A percentile compares a stretch with the other conserved stretches of the same genome.
These are phyloP conservation scores for Clonostachys rosea DNA, from an alignment of 2,329 filamentous ascomycete genomes.

Conservation along the genomic window DNA sequence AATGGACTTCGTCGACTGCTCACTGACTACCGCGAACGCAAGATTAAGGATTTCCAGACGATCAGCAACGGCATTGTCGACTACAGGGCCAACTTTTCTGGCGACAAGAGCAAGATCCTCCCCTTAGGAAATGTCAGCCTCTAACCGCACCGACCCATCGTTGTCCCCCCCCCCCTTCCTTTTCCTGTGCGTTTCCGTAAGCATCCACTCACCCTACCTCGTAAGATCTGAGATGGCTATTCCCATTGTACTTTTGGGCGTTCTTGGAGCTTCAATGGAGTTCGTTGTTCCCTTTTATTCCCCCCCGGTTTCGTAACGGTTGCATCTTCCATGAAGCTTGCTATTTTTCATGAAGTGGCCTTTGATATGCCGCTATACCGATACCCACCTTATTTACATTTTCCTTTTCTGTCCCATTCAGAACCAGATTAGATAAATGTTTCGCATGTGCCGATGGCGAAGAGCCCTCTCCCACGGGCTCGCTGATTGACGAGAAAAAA, in stretches of 20 bases:
- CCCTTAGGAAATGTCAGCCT: constrained; percentile 43
- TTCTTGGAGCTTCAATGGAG: background rate
- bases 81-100: constrained; percentile 60
- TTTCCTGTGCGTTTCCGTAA: background rate
- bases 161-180: background rate
- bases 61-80: constrained; percentile 65
- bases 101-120: constrained; percentile 60
- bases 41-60: constrained; percentile 60
- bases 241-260: constrained; percentile 2
- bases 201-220: background rate
- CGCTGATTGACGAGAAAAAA: too few relatives aligned
- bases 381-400: background rate
- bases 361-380: background rate
- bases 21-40: constrained; percentile 51
- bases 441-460: too few relatives aligned
- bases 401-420: too few relatives aligned
- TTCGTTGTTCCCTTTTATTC: too few relatives aligned
- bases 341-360: background rate
- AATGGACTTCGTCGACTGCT: constrained; percentile 58
- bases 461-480: too few relatives aligned
- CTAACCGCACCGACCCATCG: constrained; percentile 13
- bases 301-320: background rate
- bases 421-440: too few relatives aligned
- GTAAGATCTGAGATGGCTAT: background rate
- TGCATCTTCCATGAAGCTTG: background rate